Evolutionary conservation across 2,329 filamentous ascomycete genomes (phyloP).

Genomic region (Sphaerulina vaccinii): DNA sequence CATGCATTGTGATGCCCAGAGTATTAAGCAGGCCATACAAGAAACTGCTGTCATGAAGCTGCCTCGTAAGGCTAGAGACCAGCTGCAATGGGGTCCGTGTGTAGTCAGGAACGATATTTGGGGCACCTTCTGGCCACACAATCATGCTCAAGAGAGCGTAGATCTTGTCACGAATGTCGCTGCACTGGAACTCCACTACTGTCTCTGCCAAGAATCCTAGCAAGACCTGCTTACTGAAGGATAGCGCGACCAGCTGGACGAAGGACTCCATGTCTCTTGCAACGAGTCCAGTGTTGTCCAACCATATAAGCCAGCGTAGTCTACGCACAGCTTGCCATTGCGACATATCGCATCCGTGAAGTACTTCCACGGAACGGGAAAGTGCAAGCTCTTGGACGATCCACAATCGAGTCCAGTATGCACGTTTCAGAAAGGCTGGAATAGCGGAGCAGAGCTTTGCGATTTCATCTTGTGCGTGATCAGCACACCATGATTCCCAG

Average conservation of each 20-base stretch:
- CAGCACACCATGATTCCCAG: background rate
- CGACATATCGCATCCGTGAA: background rate
- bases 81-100: background rate
- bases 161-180: background rate
- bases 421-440: background rate
- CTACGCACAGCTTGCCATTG: background rate
- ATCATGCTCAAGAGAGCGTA: background rate
- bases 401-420: conserved; percentile 14
- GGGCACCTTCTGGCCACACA: background rate
- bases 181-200: background rate
- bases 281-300: background rate
- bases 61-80: too few relatives aligned
- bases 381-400: conserved; percentile 9
- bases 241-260: background rate
- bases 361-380: background rate
- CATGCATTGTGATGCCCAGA: too few relatives aligned
- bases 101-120: background rate
- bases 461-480: background rate
- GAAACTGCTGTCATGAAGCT: too few relatives aligned
- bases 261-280: background rate
- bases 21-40: too few relatives aligned
- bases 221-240: background rate
- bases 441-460: background rate
- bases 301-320: background rate
- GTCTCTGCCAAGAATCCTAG: background rate